phyloP scores from a whole-genome alignment of 1,139 yeast genomes.

The Debaryomyces robertsiae region DNA sequence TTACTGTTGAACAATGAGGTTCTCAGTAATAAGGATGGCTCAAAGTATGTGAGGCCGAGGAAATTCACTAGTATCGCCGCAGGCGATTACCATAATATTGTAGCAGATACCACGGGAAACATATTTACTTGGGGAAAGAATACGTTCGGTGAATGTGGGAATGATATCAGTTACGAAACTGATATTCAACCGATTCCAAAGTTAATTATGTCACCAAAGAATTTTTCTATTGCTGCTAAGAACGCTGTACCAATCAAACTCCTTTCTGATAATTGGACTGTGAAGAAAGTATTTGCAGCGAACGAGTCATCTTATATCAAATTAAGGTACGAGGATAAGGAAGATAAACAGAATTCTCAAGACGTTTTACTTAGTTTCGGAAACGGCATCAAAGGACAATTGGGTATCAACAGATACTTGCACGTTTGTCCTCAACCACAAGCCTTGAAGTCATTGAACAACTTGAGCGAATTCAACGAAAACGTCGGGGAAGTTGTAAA shows the following conservation, averaged over 20 bases:
- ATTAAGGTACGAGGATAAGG: slow-evolving; percentile 20
- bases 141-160: slow-evolving; percentile 80
- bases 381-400: slow-evolving; percentile 83
- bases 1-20: slow-evolving; percentile 41
- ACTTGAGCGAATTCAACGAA: slow-evolving; percentile 48
- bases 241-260: slow-evolving; percentile 33
- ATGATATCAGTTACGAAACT: slow-evolving; percentile 62
- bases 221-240: slow-evolving; percentile 23
- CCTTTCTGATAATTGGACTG: slow-evolving; percentile 39
- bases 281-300: slow-evolving; percentile 62
- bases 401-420: slow-evolving; percentile 74
- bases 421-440: slow-evolving; percentile 76
- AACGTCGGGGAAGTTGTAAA: slow-evolving; percentile 29
- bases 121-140: slow-evolving; percentile 88
- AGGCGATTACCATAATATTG: slow-evolving; percentile 75
- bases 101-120: slow-evolving; percentile 60
- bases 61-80: slow-evolving; percentile 62
- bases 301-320: slow-evolving; percentile 66
- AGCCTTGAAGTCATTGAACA: slow-evolving; percentile 53
- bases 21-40: slow-evolving; percentile 21
- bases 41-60: slow-evolving; percentile 40
- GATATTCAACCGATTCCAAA: slow-evolving; percentile 74
- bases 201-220: slow-evolving; percentile 37
- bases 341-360: slow-evolving; percentile 24
- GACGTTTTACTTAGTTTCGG: slow-evolving; percentile 67